phyloP scores from a whole-genome alignment of 2,329 filamentous ascomycete species.

The Xylaria sp. region DNA sequence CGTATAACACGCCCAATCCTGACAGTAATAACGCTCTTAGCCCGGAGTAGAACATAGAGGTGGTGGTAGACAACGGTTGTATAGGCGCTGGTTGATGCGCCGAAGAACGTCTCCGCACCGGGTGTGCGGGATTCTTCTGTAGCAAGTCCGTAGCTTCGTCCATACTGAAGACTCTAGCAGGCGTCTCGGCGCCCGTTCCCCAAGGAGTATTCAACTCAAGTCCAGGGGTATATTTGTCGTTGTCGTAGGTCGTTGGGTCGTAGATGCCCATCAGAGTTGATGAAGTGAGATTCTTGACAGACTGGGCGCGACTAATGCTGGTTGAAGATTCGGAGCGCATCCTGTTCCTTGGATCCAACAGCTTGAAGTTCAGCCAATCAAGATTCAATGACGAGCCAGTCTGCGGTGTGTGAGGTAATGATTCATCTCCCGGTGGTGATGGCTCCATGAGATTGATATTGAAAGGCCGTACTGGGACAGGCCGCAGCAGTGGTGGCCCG shows the following conservation, averaged over 20 bases:
- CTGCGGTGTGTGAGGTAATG: slow-evolving; percentile 53
- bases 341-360: slow-evolving; percentile 43
- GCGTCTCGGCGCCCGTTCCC: slow-evolving; percentile 80
- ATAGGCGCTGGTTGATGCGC: slow-evolving; percentile 45
- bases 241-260: slow-evolving; percentile 69
- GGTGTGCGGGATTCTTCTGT: slow-evolving; percentile 47
- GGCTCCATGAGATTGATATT: slow-evolving; percentile 63
- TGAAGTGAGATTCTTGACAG: slow-evolving; percentile 85
- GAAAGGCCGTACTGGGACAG: slow-evolving; percentile 78
- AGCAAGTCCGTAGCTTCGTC: slow-evolving; percentile 44
- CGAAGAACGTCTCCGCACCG: slow-evolving; percentile 52
- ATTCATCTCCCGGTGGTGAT: slow-evolving; percentile 56
- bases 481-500: slow-evolving; percentile 70
- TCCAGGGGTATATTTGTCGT: slow-evolving; percentile 52
- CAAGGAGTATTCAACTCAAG: slow-evolving; percentile 74
- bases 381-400: slow-evolving; percentile 58
- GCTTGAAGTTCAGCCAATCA: slow-evolving; percentile 51
- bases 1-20: slow-evolving; percentile 82
- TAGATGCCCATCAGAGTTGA: slow-evolving; percentile 95
- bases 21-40: slow-evolving; percentile 75
- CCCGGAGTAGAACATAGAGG: slow-evolving; percentile 60
- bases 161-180: slow-evolving; percentile 57
- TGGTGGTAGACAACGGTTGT: slow-evolving; percentile 45
- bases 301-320: slow-evolving; percentile 75
- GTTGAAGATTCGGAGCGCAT: slow-evolving; percentile 46